Evolutionary conservation across 1,284 basidiomycete genomes (phyloP).

Genomic region (Blastosporella zonata): DNA sequence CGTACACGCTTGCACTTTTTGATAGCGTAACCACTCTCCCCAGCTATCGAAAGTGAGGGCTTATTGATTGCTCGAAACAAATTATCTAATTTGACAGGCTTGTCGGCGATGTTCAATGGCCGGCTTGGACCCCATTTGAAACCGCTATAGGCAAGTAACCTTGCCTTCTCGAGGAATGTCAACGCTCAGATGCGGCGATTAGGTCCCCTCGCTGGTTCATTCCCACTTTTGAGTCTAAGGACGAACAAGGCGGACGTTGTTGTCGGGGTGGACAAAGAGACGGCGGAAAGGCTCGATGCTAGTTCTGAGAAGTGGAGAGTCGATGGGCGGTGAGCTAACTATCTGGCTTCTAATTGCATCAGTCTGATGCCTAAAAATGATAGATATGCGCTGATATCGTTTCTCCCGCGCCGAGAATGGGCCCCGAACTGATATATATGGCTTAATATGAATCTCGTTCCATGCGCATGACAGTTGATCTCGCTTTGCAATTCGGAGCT

Average conservation of each 20-base stretch:
- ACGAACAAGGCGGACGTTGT: slow-evolving; percentile 98
- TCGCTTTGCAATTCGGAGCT: background rate
- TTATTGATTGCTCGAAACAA: slow-evolving; percentile 24
- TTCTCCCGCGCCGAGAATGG: slow-evolving; percentile 25
- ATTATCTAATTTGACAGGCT: slow-evolving; percentile 48
- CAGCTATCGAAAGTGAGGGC: slow-evolving; percentile 78
- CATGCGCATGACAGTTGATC: background rate
- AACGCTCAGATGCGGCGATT: background rate
- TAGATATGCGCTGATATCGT: slow-evolving; percentile 49
- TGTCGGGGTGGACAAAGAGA: slow-evolving; percentile 69
- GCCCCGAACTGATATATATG: too few relatives aligned
- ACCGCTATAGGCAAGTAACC: slow-evolving; percentile 66
- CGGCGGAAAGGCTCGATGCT: slow-evolving; percentile 64
- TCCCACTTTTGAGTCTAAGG: slow-evolving; percentile 81
- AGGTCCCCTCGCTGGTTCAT: slow-evolving; percentile 79
- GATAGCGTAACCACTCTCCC: background rate
- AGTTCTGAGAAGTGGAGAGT: slow-evolving; percentile 77
- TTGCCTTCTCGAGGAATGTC: background rate
- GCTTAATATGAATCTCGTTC: too few relatives aligned
- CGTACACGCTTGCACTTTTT: background rate
- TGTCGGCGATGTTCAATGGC: slow-evolving; percentile 89
- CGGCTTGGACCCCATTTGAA: slow-evolving; percentile 76
- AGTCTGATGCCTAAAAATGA: background rate
- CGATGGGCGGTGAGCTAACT: slow-evolving; percentile 66
- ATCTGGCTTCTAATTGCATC: background rate